A percentile compares a stretch with the other conserved stretches of the same genome.
Evolutionary conservation across 1,284 basidiomycete species (phyloP).

Genomic region (Volvariella surrecta): DNA sequence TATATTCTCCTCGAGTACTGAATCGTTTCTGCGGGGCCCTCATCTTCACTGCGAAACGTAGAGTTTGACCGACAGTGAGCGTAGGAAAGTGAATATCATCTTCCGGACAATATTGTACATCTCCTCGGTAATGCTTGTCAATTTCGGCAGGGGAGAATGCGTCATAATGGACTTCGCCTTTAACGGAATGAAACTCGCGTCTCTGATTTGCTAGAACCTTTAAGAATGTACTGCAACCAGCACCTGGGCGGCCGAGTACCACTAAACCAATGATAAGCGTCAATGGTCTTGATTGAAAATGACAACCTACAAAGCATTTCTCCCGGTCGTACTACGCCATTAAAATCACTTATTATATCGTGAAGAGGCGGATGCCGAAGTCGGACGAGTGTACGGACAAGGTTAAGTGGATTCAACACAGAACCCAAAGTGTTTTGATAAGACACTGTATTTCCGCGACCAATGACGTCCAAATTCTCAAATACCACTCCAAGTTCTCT

Average conservation of each 20-base stretch:
- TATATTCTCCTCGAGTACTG: constrained; percentile 37
- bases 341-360: constrained; percentile 39
- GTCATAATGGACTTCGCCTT: constrained; percentile 64
- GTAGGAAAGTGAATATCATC: constrained; percentile 74
- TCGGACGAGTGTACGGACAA: constrained; percentile 21
- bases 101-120: constrained; percentile 62
- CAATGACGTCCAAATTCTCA: constrained; percentile 40
- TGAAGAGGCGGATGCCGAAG: constrained; percentile 33
- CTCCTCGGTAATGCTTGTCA: constrained; percentile 50
- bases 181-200: constrained; percentile 46
- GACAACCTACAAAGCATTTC: constrained; percentile 44
- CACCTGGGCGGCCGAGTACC: constrained; percentile 52
- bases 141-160: constrained; percentile 50
- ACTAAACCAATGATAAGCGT: constrained; percentile 20
- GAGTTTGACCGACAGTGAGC: constrained; percentile 62
- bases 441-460: constrained; percentile 33
- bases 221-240: constrained; percentile 70
- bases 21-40: constrained; percentile 46
- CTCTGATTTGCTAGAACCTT: constrained; percentile 67
- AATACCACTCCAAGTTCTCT: constrained; percentile 49
- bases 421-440: constrained; percentile 36
- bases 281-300: neutral
- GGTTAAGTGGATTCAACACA: constrained; percentile 27
- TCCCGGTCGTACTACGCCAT: constrained; percentile 44
- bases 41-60: constrained; percentile 54